Percentiles rank a stretch among this genome's conserved stretches.
Conservation (phyloP, 1,284 basidiomycete genomes). For the Pterulicium gracile region DNA sequence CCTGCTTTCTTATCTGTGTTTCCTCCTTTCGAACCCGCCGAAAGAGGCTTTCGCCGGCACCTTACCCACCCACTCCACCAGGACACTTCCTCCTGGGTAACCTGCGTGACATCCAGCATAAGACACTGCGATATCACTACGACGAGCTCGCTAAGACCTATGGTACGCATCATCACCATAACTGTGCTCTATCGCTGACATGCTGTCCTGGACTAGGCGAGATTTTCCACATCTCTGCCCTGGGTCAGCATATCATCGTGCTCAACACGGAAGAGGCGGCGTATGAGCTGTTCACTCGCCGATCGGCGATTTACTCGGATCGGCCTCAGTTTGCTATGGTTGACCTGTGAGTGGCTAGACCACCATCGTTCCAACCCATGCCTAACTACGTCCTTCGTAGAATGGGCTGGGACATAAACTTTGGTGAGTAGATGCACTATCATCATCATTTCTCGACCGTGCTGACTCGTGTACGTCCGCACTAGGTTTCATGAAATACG, state of each 20-base stretch:
- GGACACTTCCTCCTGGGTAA: background rate
- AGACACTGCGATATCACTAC: background rate
- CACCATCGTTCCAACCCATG: too few relatives aligned
- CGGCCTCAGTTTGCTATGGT: conserved; percentile 18
- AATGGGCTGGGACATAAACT: conserved; percentile 23
- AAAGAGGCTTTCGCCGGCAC: background rate
- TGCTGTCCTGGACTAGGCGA: too few relatives aligned
- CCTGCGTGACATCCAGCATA: background rate
- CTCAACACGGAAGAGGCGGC: conserved; percentile 21
- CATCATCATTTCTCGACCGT: conserved; percentile 9
- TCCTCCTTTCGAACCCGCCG: too few relatives aligned
- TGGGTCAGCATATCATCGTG: conserved; percentile 19
- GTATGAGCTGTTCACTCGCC: conserved; percentile 22
- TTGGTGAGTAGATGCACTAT: conserved; percentile 12
- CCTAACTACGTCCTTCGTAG: conserved; percentile 10
- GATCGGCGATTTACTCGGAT: conserved; percentile 21
- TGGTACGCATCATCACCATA: too few relatives aligned
- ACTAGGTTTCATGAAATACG: background rate
- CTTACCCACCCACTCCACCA: background rate
- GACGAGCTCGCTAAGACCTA: background rate
- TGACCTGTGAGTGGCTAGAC: conserved; percentile 11
- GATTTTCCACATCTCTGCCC: conserved; percentile 18
- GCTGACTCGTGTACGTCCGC: background rate
- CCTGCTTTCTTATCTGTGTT: too few relatives aligned
- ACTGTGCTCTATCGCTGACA: too few relatives aligned